A percentile compares a stretch with the other conserved stretches of the same genome.
phyloP scores from a whole-genome alignment of 768 basidiomycete species.

The Mycena rebaudengoi region DNA sequence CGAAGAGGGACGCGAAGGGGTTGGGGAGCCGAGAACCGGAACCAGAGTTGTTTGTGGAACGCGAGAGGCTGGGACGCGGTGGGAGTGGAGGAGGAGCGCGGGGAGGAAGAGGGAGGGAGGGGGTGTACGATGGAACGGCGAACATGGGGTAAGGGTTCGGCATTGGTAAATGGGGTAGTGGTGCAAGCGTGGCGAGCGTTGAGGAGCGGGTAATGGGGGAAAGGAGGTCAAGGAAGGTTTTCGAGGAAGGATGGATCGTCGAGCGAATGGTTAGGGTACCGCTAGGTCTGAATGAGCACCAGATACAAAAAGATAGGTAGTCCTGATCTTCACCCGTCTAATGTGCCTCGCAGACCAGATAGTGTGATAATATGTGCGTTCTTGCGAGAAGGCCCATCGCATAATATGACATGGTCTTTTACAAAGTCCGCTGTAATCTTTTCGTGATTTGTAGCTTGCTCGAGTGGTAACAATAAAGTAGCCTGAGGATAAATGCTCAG shows the following conservation, averaged over 20 bases:
- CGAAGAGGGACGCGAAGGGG: conserved; percentile 86
- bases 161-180: conserved; percentile 55
- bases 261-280: conserved; percentile 54
- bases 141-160: conserved; percentile 57
- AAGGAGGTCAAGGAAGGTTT: conserved; percentile 48
- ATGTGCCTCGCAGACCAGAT: conserved; percentile 81
- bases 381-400: conserved; percentile 58
- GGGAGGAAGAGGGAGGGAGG: conserved; percentile 60
- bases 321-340: conserved; percentile 60
- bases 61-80: conserved; percentile 42
- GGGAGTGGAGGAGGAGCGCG: conserved; percentile 47
- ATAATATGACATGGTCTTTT: conserved; percentile 83
- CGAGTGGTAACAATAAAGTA: conserved; percentile 80
- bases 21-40: conserved; percentile 67
- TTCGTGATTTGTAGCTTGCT: conserved; percentile 59
- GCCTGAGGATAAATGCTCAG: conserved; percentile 68
- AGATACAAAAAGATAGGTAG: neutral
- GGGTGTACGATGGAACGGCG: conserved; percentile 49
- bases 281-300: conserved; percentile 33
- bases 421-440: conserved; percentile 78
- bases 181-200: conserved; percentile 54
- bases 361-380: conserved; percentile 73
- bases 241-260: conserved; percentile 51
- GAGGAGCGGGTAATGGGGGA: conserved; percentile 43
- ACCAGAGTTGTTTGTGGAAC: conserved; percentile 47